Evolutionary conservation across 129 eudicot genomes (phyloP).

Genomic region (Solidago caesia): DNA sequence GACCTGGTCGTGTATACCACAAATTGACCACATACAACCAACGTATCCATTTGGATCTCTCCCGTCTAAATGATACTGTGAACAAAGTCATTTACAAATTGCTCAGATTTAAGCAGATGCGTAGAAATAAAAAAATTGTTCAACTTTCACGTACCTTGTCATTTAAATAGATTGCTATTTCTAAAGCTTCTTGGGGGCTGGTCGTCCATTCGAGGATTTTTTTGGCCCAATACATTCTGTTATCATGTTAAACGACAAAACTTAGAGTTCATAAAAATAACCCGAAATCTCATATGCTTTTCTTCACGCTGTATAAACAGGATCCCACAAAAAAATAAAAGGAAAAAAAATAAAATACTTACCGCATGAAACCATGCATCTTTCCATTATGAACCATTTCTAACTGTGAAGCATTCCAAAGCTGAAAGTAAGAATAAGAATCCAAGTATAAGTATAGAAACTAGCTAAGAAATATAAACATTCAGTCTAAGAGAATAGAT

Average conservation of each 20-base stretch:
- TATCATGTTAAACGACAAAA: slow-evolving; percentile 5
- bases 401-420: slow-evolving; percentile 97
- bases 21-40: slow-evolving; percentile 99
- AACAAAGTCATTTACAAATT: slow-evolving; percentile 9
- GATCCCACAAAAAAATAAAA: background rate
- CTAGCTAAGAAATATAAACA: background rate
- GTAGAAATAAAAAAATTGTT: background rate
- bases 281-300: too few species aligned
- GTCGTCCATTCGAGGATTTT: slow-evolving; percentile 97
- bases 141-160: slow-evolving; percentile 57
- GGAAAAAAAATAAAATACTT: slow-evolving; percentile 29
- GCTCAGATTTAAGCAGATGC: slow-evolving; percentile 15
- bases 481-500: background rate
- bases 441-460: background rate
- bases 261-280: background rate
- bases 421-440: slow-evolving; percentile 47
- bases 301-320: background rate
- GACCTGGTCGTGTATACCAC: slow-evolving; percentile 98
- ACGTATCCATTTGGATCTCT: slow-evolving; percentile 97
- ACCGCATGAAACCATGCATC: slow-evolving; percentile 99
- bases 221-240: slow-evolving; percentile 99
- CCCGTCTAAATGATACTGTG: slow-evolving; percentile 89
- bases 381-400: slow-evolving; percentile 95
- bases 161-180: slow-evolving; percentile 70
- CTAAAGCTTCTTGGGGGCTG: slow-evolving; percentile 91